Conservation (phyloP, 1,139 yeast genomes). For the Lodderomyces metapsilosis region DNA sequence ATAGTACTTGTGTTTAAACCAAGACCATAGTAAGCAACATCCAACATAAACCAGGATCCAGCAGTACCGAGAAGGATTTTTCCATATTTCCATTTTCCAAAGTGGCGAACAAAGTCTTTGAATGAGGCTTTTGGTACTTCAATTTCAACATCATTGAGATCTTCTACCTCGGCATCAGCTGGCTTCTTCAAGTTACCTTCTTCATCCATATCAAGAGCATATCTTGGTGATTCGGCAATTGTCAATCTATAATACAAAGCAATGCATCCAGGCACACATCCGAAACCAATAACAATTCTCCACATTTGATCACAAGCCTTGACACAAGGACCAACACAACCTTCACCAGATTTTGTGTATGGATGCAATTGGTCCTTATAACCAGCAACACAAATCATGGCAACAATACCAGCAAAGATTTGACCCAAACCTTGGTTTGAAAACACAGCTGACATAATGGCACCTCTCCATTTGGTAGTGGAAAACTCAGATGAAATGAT, state of each 20-base stretch:
- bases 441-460: constrained; percentile 90
- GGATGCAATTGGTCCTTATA: constrained; percentile 63
- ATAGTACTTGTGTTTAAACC: constrained; percentile 77
- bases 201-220: constrained; percentile 68
- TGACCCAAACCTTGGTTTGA: constrained; percentile 95
- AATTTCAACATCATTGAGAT: constrained; percentile 45
- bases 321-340: constrained; percentile 55
- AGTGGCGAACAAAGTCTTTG: constrained; percentile 65
- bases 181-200: constrained; percentile 59
- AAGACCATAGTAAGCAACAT: constrained; percentile 92
- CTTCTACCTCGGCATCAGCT: constrained; percentile 53
- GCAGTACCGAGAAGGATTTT: constrained; percentile 90
- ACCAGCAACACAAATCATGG: constrained; percentile 68
- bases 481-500: constrained; percentile 87
- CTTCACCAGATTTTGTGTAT: constrained; percentile 42
- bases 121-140: constrained; percentile 59
- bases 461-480: constrained; percentile 94
- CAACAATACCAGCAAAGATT: constrained; percentile 79
- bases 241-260: constrained; percentile 89
- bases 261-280: constrained; percentile 81
- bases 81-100: constrained; percentile 85
- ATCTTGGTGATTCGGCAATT: constrained; percentile 92
- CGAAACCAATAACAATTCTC: constrained; percentile 86
- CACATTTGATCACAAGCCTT: constrained; percentile 90
- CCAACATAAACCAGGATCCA: constrained; percentile 94